Percentiles rank a stretch among this genome's conserved stretches.
phyloP scores from a whole-genome alignment of 768 basidiomycete species.

The Boletus coccyginus region DNA sequence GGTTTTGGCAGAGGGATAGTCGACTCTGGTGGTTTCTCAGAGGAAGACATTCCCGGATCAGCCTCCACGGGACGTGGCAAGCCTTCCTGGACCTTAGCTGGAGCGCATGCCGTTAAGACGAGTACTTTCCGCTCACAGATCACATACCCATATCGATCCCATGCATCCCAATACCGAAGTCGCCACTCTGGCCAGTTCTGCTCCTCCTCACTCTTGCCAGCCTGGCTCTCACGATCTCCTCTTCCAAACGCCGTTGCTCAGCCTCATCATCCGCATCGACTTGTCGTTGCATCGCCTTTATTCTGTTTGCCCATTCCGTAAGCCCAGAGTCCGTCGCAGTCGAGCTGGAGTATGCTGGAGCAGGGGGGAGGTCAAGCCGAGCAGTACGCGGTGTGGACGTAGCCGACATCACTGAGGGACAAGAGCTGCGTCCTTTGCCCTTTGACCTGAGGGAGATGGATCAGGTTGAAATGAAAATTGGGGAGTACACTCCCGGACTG shows the following conservation, averaged over 20 bases:
- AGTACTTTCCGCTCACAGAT: constrained; percentile 1
- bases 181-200: constrained; percentile 33
- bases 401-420: constrained; percentile 25
- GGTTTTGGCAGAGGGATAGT: constrained; percentile 9
- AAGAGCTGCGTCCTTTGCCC: background rate
- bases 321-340: constrained; percentile 54
- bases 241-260: constrained; percentile 65
- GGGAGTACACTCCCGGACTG: background rate
- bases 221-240: constrained; percentile 50
- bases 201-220: constrained; percentile 43
- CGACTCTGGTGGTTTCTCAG: constrained; percentile 6
- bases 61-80: constrained; percentile 3
- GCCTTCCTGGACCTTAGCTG: constrained; percentile 25
- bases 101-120: constrained; percentile 1
- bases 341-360: constrained; percentile 20
- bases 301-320: constrained; percentile 80
- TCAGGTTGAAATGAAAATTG: background rate
- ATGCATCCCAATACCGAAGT: constrained; percentile 39
- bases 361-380: constrained; percentile 39
- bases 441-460: background rate
- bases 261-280: constrained; percentile 80
- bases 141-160: constrained; percentile 33
- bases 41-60: constrained; percentile 8
- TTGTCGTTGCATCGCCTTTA: constrained; percentile 76
- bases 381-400: constrained; percentile 27